Conservation (phyloP, 805 yeast genomes). For the Schwanniomyces occidentalis region DNA sequence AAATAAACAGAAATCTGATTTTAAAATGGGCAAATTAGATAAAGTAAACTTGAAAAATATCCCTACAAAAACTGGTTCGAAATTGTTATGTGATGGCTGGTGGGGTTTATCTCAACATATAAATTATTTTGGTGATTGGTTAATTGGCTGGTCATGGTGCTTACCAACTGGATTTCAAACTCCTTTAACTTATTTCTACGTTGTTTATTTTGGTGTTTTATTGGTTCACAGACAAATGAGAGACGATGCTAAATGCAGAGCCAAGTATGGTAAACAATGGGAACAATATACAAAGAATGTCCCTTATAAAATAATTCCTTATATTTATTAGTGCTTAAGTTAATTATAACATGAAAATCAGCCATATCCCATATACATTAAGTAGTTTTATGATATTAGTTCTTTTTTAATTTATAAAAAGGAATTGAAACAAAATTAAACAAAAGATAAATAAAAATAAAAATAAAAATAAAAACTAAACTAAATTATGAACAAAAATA, state of each 20-base stretch:
- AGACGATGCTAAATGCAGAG: conserved; percentile 88
- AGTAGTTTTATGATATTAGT: too few species aligned
- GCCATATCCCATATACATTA: too few species aligned
- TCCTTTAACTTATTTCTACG: conserved; percentile 84
- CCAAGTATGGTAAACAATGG: conserved; percentile 88
- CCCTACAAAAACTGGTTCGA: conserved; percentile 73
- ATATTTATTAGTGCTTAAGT: conserved; percentile 54
- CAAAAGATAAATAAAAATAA: too few species aligned
- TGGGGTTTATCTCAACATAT: conserved; percentile 93
- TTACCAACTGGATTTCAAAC: conserved; percentile 82
- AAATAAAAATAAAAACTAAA: not conserved
- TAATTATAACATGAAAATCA: not conserved
- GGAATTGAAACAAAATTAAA: too few species aligned
- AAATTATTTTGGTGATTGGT: conserved; percentile 94
- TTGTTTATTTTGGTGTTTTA: conserved; percentile 76
- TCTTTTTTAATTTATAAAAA: too few species aligned
- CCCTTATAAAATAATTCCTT: conserved; percentile 90
- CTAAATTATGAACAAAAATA: not conserved
- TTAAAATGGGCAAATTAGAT: conserved; percentile 73
- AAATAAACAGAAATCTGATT: conserved; percentile 80
- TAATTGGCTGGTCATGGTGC: conserved; percentile 90
- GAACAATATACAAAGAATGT: conserved; percentile 74
- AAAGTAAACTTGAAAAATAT: conserved; percentile 62
- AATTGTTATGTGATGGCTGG: conserved; percentile 88
- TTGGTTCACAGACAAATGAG: conserved; percentile 85